Evolutionary conservation across 1,284 basidiomycete species (phyloP), one percentile per base, ranked within the genome.

Genomic region (Filobasidium uniguttulatum): DNA sequence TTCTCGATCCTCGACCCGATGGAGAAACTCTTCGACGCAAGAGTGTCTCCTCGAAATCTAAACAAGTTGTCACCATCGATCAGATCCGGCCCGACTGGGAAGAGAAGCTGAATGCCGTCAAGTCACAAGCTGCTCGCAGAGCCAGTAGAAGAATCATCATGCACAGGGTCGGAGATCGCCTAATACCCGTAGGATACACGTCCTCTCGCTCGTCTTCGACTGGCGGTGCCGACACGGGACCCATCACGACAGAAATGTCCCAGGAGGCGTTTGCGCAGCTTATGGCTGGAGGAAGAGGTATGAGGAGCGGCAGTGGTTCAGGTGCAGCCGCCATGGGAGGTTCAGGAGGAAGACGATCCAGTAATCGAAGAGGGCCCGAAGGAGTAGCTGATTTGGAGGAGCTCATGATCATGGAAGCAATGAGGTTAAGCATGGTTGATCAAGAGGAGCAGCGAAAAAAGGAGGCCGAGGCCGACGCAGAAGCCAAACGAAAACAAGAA

Each of bases 351-450:
- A 23, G 51, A 28, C 12, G 46, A 25, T 5, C 31, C 26, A 63
- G 85, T 88, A 69, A 67, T 89, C 52, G 85, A 89, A 71, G 85
- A 89, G 75, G 84, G 20, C 84, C 58, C 25, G 36, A 25, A 8
- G 28, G 7, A 19, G 29, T n/a, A 15, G 36, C 41, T n/a, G 44
- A 50, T 50, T 52, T 53, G 12, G 59, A 56, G 37, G 60, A 96
- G 85, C 72, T 97, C 43, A 96, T 98, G 91, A 75, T 99, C 48
- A 91, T 93, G 86, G 93, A 98, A 71, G 94, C 93, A 1, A 96
- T 99, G 90, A 80, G 93, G 36, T 72, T 96, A 51, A 94, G 89
- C 38, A 73, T 97, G 56, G 67, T 94, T 48, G 93, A 98, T 59
- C 89, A 97, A 56, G 76, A 77, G 56, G 73, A 76, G 55, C 68